These are phyloP conservation scores for Warburgia ugandensis DNA, from an alignment of 164 flowering plant species.

Conservation along the genomic window DNA sequence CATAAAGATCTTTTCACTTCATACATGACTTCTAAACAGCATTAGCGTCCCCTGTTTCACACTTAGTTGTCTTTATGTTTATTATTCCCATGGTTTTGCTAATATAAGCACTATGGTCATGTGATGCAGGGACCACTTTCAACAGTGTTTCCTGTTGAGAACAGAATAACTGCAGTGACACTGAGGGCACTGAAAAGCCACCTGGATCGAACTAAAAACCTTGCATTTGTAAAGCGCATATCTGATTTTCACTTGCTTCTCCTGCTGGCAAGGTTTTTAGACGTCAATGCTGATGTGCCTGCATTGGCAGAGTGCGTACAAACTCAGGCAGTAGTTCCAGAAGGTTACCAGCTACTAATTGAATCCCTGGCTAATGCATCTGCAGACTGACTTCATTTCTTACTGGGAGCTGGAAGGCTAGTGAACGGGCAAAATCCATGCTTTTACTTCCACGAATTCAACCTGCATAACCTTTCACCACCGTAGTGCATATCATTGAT, in stretches of 20 bases:
- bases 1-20: no score
- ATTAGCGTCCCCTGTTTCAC: no score
- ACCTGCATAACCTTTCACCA: no score
- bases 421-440: no score
- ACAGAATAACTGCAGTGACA: slow-evolving; percentile 45
- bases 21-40: no score
- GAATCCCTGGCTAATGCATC: slow-evolving; percentile 66
- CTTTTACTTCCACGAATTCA: no score
- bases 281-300: slow-evolving; percentile 61
- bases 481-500: no score
- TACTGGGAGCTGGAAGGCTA: no score
- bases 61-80: no score
- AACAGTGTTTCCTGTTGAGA: slow-evolving; percentile 72
- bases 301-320: slow-evolving; percentile 69
- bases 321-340: slow-evolving; percentile 50
- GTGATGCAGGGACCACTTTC: slow-evolving; percentile 85
- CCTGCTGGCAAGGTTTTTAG: slow-evolving; percentile 55
- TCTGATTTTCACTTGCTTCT: slow-evolving; percentile 86
- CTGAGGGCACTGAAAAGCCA: slow-evolving; percentile 63
- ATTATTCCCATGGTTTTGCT: no score
- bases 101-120: no score
- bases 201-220: slow-evolving; percentile 53
- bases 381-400: slow-evolving; percentile 9
- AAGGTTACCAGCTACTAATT: slow-evolving; percentile 79
- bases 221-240: slow-evolving; percentile 73